Base-by-base conservation (phyloP, 2,329 filamentous ascomycete species). In the Colletotrichum tropicale region DNA sequence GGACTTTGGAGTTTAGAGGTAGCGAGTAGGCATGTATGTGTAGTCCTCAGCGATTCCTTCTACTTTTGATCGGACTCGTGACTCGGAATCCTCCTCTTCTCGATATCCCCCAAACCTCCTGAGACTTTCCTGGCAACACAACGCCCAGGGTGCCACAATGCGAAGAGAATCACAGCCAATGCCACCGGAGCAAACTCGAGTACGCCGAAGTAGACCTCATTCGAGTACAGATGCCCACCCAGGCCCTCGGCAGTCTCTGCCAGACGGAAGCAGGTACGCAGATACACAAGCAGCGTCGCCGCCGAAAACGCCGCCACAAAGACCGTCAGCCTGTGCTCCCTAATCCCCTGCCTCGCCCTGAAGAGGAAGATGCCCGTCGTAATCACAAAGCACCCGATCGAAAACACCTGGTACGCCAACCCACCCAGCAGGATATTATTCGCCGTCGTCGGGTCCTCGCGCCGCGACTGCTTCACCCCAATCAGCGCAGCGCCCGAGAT, bases 371-470 rank as follows among this genome's bases (percentile, higher is more conserved):
- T 81, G 5, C 78, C 80, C 0, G 87, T 81, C 0, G 90, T 79
- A 9, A 88, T 78, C 68, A 90, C 83, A 58, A 89, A 89, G 6
- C 88, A 79, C 15, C 86, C 83, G 66, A 91, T 89, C 0, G 86
- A 85, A 71, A 90, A 88, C 9, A 88, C 87, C 77, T 92, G 90
- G 74, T 91, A 88, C 0, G 87, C 88, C 5, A 92, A 80, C 10
- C 90, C 90, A 1, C 86, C 89, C 2, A 91, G 85, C 3, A 92
- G 82, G 77, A 92, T 90, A 75, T 90, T 87, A 78, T 91, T 91
- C 2, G 87, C 85, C 2, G 83, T 86, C 3, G 85, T 88, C 0
- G 90, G 88, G 78, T 90, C 88, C 67, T 87, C 84, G 7, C 85
- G 83, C 62, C 89, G 87, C 2, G 86, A 88, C 75, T 88, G 83